Evolutionary conservation across 2,329 filamentous ascomycete species (phyloP).

Genomic region (Botrytis deweyae): DNA sequence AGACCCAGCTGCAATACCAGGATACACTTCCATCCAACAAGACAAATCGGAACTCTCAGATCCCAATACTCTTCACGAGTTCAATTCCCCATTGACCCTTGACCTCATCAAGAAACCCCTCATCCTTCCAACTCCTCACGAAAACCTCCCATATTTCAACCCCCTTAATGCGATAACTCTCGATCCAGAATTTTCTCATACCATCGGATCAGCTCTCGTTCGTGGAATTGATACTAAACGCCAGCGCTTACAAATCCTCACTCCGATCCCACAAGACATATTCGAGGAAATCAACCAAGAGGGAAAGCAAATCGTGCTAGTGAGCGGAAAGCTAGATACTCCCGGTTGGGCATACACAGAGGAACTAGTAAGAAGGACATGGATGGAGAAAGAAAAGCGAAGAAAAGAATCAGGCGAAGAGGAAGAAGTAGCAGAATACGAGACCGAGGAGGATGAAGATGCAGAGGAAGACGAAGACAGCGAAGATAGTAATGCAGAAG

Average conservation of each 20-base stretch:
- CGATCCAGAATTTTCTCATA: constrained; percentile 57
- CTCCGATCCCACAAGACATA: constrained; percentile 50
- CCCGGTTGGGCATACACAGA: constrained; percentile 71
- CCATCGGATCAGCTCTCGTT: constrained; percentile 66
- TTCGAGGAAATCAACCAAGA: constrained; percentile 45
- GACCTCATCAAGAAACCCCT: constrained; percentile 24
- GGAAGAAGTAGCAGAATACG: background rate
- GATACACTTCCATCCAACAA: constrained; percentile 28
- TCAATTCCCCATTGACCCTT: constrained; percentile 7
- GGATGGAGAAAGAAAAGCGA: constrained; percentile 24
- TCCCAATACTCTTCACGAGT: background rate
- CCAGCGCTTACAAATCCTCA: constrained; percentile 61
- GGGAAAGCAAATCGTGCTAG: constrained; percentile 57
- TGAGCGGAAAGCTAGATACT: constrained; percentile 67
- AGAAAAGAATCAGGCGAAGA: constrained; percentile 14
- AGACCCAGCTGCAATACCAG: constrained; percentile 49
- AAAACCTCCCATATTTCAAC: constrained; percentile 62
- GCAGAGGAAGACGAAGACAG: constrained; percentile 6
- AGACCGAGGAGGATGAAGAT: constrained; percentile 3
- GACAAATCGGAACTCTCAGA: background rate
- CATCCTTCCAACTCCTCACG: constrained; percentile 46
- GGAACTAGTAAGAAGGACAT: constrained; percentile 48
- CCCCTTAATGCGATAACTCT: constrained; percentile 54
- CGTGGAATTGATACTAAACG: constrained; percentile 61
- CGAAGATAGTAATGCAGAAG: background rate